Evolutionary conservation across 1,284 basidiomycete genomes (phyloP), one percentile per base, ranked within the genome.

Genomic region (Dichomitus squalens): DNA sequence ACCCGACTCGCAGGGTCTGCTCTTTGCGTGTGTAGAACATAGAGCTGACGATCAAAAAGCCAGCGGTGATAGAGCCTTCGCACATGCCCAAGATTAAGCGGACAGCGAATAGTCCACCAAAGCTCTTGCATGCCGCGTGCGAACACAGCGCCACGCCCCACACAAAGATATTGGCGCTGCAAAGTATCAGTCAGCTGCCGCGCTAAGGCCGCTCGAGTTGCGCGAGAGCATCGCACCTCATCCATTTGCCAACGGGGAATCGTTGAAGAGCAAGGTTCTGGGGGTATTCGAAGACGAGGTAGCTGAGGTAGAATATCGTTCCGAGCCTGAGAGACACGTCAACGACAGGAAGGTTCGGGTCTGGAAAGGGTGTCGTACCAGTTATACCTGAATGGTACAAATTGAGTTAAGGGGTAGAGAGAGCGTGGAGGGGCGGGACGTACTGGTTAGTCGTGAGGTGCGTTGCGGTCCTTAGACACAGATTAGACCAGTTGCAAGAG

Each of bases 241-340:
- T 90, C 89, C 90, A 92, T 77, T 85, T 89, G 14, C 86, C 90
- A 11, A 91, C 87, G 0, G 88, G 90, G 67, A 90, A 90, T n/a
- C 82, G 77, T 63, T 92, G 90, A 1, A 92, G 76, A 0, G 83
- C 87, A 3, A 90, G 73, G 65, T 89, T 89, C 68, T 91, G 88
- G 2, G 87, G 87, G 61, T 86, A 88, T 68, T 88, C 86, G 63
- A 88, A 89, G 14, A 79, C 63, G 8, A 90, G 79, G 66, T 89
- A 89, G 61, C 82, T 82, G 44, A 88, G 69, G 64, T 88, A 89
- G 66, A 88, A 88, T 38, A 88, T 82, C 2, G 87, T 89, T 33
- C 86, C 86, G 9, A 89, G 81, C 86, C 86, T 87, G 63, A 3
- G 20, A n/a, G 46, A 33, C 8, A 27, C 31, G n/a, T 57, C 18